These are phyloP conservation scores for Elaeis guineensis DNA, from an alignment of 176 grass and related monocot genomes.

Conservation along the genomic window DNA sequence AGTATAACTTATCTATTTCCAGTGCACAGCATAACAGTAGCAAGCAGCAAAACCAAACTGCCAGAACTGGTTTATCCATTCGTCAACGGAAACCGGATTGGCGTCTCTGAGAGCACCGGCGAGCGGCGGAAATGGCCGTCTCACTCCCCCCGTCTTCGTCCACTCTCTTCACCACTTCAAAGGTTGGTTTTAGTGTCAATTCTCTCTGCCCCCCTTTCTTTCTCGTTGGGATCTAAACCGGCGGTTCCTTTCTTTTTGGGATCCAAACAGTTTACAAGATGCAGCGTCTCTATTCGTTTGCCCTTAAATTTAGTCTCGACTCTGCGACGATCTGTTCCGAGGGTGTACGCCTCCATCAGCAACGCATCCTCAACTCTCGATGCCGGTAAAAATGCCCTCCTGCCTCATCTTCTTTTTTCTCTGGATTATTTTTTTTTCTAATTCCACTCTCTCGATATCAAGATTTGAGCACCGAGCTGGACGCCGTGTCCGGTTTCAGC, in stretches of 20 bases:
- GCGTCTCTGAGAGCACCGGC: no score
- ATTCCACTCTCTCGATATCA: background rate
- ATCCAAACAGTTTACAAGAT: constrained; percentile 28
- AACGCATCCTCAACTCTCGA: constrained; percentile 32
- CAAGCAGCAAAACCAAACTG: no score
- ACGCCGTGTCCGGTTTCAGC: constrained; percentile 66
- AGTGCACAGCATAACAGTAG: no score
- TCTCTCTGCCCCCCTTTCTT: background rate
- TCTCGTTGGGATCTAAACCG: constrained; percentile 6
- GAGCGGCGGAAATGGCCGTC: constrained; percentile 28
- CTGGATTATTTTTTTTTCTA: background rate
- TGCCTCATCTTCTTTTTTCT: background rate
- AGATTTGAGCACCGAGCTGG: constrained; percentile 74
- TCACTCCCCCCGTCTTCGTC: constrained; percentile 28
- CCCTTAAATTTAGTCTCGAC: background rate
- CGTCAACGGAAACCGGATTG: no score
- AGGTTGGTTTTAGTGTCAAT: constrained; percentile 1
- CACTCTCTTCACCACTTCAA: constrained; percentile 7
- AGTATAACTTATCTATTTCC: no score
- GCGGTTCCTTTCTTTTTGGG: background rate
- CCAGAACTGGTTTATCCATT: no score
- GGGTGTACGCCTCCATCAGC: constrained; percentile 15
- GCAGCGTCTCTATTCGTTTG: constrained; percentile 15
- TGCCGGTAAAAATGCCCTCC: constrained; percentile 15
- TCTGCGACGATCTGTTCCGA: constrained; percentile 18